Conservation (phyloP, 306 rosid genomes). For the Sicyos edulis region DNA sequence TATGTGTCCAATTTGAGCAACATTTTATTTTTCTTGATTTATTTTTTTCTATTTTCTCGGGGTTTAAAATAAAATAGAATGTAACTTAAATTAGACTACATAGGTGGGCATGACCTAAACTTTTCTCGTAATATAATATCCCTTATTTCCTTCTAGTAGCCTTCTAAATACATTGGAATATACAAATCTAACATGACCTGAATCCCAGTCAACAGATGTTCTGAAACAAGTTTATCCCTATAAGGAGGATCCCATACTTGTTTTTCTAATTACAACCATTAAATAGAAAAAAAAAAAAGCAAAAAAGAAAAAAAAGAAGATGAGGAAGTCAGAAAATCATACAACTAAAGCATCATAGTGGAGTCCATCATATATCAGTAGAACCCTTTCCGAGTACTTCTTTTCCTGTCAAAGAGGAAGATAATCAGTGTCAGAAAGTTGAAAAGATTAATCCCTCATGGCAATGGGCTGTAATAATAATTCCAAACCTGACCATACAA, state of each 20-base stretch:
- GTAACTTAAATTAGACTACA: too few relatives aligned
- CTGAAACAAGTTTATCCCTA: neutral
- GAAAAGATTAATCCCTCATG: slow-evolving; percentile 14
- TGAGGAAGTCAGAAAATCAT: slow-evolving; percentile 26
- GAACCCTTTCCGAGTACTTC: slow-evolving; percentile 65
- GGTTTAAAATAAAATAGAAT: too few relatives aligned
- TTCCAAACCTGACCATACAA: slow-evolving; percentile 88
- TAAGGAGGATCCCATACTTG: neutral
- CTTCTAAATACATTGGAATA: neutral
- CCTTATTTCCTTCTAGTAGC: too few relatives aligned
- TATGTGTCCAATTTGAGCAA: too few relatives aligned
- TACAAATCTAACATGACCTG: neutral
- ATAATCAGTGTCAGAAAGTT: slow-evolving; percentile 27
- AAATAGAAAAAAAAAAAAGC: neutral
- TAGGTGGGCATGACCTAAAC: too few relatives aligned
- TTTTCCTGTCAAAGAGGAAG: slow-evolving; percentile 48
- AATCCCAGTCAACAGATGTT: neutral
- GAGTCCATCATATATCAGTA: slow-evolving; percentile 89
- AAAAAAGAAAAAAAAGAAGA: neutral
- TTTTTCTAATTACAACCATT: neutral
- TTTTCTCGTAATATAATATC: too few relatives aligned
- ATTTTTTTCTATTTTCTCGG: too few relatives aligned
- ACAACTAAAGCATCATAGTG: slow-evolving; percentile 96
- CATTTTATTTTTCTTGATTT: too few relatives aligned
- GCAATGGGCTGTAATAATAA: neutral